Evolutionary conservation across 257 asterid species (phyloP).

Genomic region (Ophiorrhiza pumila): DNA sequence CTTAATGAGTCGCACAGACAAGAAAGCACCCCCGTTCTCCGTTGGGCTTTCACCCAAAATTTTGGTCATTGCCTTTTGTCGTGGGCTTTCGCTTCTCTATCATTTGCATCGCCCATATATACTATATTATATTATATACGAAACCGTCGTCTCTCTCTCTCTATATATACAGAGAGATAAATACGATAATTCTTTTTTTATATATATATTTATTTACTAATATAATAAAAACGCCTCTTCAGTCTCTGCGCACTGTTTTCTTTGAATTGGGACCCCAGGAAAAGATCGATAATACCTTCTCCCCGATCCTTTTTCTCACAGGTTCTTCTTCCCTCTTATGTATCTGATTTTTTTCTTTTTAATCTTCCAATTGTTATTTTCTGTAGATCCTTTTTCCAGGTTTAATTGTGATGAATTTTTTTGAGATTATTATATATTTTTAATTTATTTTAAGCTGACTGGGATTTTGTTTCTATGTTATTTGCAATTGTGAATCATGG

Average conservation of each 20-base stretch:
- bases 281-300: conserved; percentile 7
- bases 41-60: neutral
- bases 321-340: conserved; percentile 1
- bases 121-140: too few species aligned
- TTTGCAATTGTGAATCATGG: conserved; percentile 4
- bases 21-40: neutral
- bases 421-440: neutral
- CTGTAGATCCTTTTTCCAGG: neutral
- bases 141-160: conserved; percentile 13
- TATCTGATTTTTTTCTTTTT: neutral
- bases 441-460: neutral
- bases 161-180: neutral
- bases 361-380: neutral
- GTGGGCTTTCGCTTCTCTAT: neutral
- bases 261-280: conserved; percentile 1
- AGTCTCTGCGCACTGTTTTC: conserved; percentile 10
- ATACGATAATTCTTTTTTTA: too few species aligned
- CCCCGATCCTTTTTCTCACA: neutral
- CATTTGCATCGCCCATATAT: too few species aligned
- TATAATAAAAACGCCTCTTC: conserved; percentile 16
- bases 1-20: neutral
- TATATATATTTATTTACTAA: too few species aligned
- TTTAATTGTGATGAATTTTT: neutral
- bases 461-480: neutral
- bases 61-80: neutral